Evolutionary conservation across 208 protist genomes (phyloP), one percentile per base, ranked within the genome.

Genomic region (Acanthamoeba triangularis): DNA sequence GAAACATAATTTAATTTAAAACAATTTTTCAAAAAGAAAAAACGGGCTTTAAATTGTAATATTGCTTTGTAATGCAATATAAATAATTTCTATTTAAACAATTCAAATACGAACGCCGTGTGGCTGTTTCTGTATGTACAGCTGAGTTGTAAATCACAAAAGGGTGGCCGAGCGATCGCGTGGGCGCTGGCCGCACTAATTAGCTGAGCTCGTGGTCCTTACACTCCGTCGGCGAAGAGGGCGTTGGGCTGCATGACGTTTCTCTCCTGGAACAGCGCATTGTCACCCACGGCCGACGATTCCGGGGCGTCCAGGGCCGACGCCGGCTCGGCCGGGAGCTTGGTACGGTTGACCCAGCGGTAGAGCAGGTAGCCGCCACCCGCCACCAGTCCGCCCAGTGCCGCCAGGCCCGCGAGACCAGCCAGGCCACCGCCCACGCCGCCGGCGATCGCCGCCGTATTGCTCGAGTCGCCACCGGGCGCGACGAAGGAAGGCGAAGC

Each of bases 181-280:
- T 52, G 49, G 11, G 11, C 49, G 11, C 7, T 52, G 49, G 49
- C 49, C 49, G 49, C 49, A 52, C 11, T 52, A 11, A 52, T 11
- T 52, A 4, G 3, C 49, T 52, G 7, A 11, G 7, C 49, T 52
- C 7, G 11, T 52, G 7, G 49, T 52, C 13, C 14, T 85, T 23
- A 85, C 47, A 85, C 76, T 1, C 41, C 76, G n/a, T 85, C 76
- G 8, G n/a, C 69, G 41, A 59, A 85, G 25, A 85, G 35, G 44
- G 8, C 47, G 44, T 85, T 85, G 35, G 76, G 76, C 25, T 85
- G 76, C 76, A 76, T 76, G 67, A 76, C 67, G 13, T 76, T 35
- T 0, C 28, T 49, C n/a, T 85, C 76, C 20, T 85, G 35, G 47
- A 85, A 85, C n/a, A 85, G 76, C 8, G 76, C 76, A 23, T 85